Base-by-base conservation (phyloP, 768 basidiomycete genomes). In the Tylopilus vinaceipallidus region DNA sequence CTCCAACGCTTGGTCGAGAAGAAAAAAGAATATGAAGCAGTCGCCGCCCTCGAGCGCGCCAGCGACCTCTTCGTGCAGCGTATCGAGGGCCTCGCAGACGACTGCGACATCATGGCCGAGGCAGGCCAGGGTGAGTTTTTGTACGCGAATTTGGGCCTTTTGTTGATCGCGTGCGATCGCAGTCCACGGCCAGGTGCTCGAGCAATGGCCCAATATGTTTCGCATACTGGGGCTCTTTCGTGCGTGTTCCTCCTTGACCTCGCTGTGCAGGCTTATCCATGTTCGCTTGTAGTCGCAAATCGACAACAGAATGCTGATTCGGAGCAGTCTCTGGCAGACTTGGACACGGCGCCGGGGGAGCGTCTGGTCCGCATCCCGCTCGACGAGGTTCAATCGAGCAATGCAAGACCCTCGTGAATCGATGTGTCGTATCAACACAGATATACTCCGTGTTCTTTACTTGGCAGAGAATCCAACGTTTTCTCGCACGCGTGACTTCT, bases 151-250 rank as follows among this genome's bases (percentile, higher is more conserved):
- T 0, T 12, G 9, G 19, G 36, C 22, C 2, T 24, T 46, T 41
- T 49, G 54, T 54, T 34, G 32, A 14, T 14, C 30, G 17, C 29
- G n/a, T n/a, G n/a, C n/a, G 8, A 40, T 32, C 40, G 19, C 42
- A 89, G 88, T 85, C 29, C 84, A 86, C 54, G 88, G 88, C 10
- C 80, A 88, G 61, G 86, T 90, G 4, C 76, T 88, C 22, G 81
- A 81, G 49, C 86, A 89, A 53, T 90, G 87, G 88, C 84, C 86
- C 10, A 81, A 80, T 62, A 91, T 91, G 88, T 90, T 91, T 59
- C 78, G 82, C 56, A 88, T 88, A 45, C 70, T 91, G 42, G 78
- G 70, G 49, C 71, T 83, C 50, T 90, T 88, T 63, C 59, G 88
- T 90, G 58, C 59, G 84, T 74, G 13, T 30, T 32, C 20, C 6